Conservation (phyloP, 148 eudicot genomes). For the Gaultheria prostrata region DNA sequence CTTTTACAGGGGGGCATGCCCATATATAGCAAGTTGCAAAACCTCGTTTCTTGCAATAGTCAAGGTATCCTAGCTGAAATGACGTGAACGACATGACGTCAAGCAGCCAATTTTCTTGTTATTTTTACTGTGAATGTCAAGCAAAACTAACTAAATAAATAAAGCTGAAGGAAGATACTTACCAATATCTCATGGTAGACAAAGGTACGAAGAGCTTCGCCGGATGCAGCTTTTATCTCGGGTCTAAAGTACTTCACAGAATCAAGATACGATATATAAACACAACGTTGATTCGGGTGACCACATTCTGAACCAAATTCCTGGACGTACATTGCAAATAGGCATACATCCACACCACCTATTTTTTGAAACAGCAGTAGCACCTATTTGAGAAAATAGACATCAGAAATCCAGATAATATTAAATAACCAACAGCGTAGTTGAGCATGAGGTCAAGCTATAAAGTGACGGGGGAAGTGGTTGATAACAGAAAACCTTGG, state of each 20-base stretch:
- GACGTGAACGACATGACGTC: background rate
- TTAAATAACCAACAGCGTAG: constrained; percentile 1
- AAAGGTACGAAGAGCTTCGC: constrained; percentile 89
- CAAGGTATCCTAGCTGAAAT: constrained; percentile 83
- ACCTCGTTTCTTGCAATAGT: constrained; percentile 87
- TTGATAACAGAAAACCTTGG: background rate
- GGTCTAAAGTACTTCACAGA: constrained; percentile 92
- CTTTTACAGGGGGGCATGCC: constrained; percentile 85
- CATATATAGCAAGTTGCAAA: constrained; percentile 87
- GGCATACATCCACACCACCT: constrained; percentile 86
- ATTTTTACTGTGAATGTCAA: background rate
- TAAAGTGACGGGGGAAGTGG: background rate
- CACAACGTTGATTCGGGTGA: constrained; percentile 73
- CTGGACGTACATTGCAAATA: constrained; percentile 88
- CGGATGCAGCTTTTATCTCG: constrained; percentile 54
- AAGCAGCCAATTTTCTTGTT: constrained; percentile 1
- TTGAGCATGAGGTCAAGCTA: background rate
- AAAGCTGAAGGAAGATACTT: constrained; percentile 5
- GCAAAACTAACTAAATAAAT: background rate
- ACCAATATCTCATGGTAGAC: constrained; percentile 94
- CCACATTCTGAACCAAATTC: constrained; percentile 82
- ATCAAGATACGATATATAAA: constrained; percentile 85
- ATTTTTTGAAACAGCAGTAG: constrained; percentile 80
- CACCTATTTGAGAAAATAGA: constrained; percentile 48
- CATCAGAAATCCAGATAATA: constrained; percentile 6